phyloP scores from a whole-genome alignment of 495 filamentous ascomycete genomes.

The Talaromyces borbonicus region DNA sequence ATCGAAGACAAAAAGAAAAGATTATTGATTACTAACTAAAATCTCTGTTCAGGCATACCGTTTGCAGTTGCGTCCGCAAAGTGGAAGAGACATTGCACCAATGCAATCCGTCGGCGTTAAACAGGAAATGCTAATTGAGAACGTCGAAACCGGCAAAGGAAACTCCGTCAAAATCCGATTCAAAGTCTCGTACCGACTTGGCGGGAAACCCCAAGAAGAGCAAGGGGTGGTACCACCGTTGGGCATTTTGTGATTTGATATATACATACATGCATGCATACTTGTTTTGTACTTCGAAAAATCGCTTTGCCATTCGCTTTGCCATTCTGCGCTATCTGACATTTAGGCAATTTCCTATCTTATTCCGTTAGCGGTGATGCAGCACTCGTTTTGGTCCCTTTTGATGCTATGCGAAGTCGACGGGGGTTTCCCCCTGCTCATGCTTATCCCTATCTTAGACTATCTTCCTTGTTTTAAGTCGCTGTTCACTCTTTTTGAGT shows the following conservation, averaged over 20 bases:
- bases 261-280: no score
- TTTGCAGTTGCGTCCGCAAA: slow-evolving; percentile 74
- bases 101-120: slow-evolving; percentile 68
- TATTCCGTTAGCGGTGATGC: no score
- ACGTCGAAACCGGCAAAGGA: slow-evolving; percentile 60
- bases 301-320: no score
- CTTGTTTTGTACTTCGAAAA: background rate
- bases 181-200: slow-evolving; percentile 72
- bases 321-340: no score
- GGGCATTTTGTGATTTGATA: slow-evolving; percentile 49
- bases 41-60: slow-evolving; percentile 47
- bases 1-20: no score
- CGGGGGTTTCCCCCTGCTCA: no score
- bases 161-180: slow-evolving; percentile 77
- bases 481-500: no score
- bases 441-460: no score
- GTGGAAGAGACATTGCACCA: slow-evolving; percentile 61
- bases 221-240: slow-evolving; percentile 85
- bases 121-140: slow-evolving; percentile 71
- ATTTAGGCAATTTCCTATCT: no score
- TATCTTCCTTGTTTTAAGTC: no score
- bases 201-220: slow-evolving; percentile 56
- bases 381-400: no score
- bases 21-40: slow-evolving; percentile 4
- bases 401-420: no score